These are phyloP conservation scores for Ceratobasidium theobromae DNA, from an alignment of 1,284 basidiomycete genomes.

Conservation along the genomic window DNA sequence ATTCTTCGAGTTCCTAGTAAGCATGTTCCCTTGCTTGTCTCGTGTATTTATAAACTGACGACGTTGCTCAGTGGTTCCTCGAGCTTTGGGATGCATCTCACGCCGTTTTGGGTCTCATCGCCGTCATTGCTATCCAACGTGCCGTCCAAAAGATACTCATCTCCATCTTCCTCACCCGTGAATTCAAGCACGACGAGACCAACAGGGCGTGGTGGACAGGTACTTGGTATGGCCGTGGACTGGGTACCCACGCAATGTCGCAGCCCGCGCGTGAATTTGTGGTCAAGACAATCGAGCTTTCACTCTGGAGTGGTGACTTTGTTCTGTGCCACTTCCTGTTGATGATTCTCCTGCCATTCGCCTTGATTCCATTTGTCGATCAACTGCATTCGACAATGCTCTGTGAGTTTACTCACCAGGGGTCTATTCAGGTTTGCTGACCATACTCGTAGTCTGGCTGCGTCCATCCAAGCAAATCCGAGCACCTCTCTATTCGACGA, in stretches of 20 bases:
- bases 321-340: constrained; percentile 65
- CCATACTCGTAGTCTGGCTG: constrained; percentile 65
- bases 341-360: constrained; percentile 75
- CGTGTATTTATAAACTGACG: constrained; percentile 36
- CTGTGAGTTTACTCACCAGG: constrained; percentile 33
- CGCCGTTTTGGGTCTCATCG: constrained; percentile 86
- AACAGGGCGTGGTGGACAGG: constrained; percentile 99
- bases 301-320: constrained; percentile 87
- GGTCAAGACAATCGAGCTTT: constrained; percentile 97
- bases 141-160: constrained; percentile 91
- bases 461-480: constrained; percentile 89
- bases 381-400: constrained; percentile 75
- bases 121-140: constrained; percentile 85
- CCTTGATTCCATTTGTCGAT: constrained; percentile 85
- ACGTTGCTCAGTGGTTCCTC: constrained; percentile 77
- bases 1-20: constrained; percentile 92
- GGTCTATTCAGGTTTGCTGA: background rate
- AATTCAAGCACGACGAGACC: constrained; percentile 98
- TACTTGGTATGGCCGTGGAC: constrained; percentile 90
- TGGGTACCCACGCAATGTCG: constrained; percentile 85
- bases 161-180: constrained; percentile 86
- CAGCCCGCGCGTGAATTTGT: constrained; percentile 94
- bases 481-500: constrained; percentile 88
- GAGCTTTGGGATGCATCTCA: constrained; percentile 92
- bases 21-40: constrained; percentile 42